A percentile compares a stretch with the other conserved stretches of the same genome.
Conservation (phyloP, 2,329 filamentous ascomycete species). For the Hyphodiscus sp. region DNA sequence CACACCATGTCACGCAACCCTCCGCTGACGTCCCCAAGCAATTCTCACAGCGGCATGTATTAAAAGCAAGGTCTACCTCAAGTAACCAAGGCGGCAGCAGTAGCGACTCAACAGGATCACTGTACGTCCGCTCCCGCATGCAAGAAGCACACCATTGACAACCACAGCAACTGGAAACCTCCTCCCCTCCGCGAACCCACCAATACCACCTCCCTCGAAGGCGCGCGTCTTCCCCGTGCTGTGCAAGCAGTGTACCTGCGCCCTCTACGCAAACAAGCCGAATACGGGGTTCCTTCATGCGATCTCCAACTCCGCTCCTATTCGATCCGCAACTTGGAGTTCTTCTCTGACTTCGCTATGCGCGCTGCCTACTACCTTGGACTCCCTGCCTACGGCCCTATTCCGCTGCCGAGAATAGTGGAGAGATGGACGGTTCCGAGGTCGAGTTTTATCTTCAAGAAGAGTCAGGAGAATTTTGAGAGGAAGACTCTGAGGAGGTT, state of each 20-base stretch:
- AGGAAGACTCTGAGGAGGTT: slow-evolving; percentile 77
- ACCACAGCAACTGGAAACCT: too few relatives aligned
- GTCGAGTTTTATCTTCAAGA: slow-evolving; percentile 91
- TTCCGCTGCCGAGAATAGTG: slow-evolving; percentile 77
- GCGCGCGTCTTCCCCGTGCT: slow-evolving; percentile 62
- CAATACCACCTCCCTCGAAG: background rate
- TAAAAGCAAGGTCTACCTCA: slow-evolving; percentile 2
- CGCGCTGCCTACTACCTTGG: slow-evolving; percentile 91
- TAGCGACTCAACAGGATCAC: too few relatives aligned
- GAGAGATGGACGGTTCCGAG: slow-evolving; percentile 93
- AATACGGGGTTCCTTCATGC: slow-evolving; percentile 76
- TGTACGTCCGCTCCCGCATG: too few relatives aligned
- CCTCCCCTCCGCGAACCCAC: background rate
- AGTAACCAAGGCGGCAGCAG: too few relatives aligned
- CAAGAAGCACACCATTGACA: too few relatives aligned
- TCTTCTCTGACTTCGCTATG: slow-evolving; percentile 90
- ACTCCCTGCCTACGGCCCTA: slow-evolving; percentile 76
- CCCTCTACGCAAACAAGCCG: slow-evolving; percentile 68
- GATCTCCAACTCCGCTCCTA: slow-evolving; percentile 92
- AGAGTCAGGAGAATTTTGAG: slow-evolving; percentile 97
- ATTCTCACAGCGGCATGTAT: slow-evolving; percentile 6
- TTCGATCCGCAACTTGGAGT: slow-evolving; percentile 81
- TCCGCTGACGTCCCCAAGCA: background rate
- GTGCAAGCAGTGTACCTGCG: slow-evolving; percentile 83
- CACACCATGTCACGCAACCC: slow-evolving; percentile 5